These are phyloP conservation scores for Cercospora brassicicola DNA, from an alignment of 2,329 filamentous ascomycete genomes.

Conservation along the genomic window DNA sequence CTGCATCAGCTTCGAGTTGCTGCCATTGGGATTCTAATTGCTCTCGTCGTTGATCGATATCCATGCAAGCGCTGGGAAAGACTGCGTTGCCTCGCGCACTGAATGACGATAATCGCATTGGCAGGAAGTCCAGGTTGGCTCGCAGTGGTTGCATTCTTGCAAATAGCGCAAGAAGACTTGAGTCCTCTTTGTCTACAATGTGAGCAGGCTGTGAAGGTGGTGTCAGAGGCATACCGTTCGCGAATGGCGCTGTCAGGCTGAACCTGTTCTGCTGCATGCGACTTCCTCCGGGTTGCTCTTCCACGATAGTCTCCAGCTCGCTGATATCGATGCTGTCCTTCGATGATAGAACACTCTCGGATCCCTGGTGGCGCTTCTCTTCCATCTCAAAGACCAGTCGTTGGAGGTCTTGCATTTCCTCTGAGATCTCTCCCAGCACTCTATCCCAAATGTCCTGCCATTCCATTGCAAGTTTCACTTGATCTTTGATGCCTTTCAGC, in stretches of 20 bases:
- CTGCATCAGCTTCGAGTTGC: constrained; percentile 85
- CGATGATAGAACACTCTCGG: constrained; percentile 60
- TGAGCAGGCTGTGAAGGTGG: constrained; percentile 40
- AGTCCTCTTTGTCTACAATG: constrained; percentile 69
- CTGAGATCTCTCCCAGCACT: constrained; percentile 88
- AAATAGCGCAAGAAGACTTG: constrained; percentile 83
- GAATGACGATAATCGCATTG: constrained; percentile 89
- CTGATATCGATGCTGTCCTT: constrained; percentile 69
- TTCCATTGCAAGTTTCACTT: constrained; percentile 97
- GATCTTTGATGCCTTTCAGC: constrained; percentile 76
- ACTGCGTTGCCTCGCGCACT: constrained; percentile 71
- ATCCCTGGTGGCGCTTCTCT: constrained; percentile 81
- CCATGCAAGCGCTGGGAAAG: constrained; percentile 88
- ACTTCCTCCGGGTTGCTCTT: constrained; percentile 66
- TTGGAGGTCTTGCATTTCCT: constrained; percentile 77
- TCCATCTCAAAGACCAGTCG: constrained; percentile 96
- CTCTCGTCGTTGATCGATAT: constrained; percentile 73
- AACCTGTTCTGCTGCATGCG: constrained; percentile 61
- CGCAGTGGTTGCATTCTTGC: constrained; percentile 92
- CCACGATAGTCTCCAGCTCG: constrained; percentile 88
- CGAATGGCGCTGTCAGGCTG: constrained; percentile 63
- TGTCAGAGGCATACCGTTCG: constrained; percentile 56
- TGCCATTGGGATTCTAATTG: constrained; percentile 82
- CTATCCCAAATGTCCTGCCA: constrained; percentile 97
- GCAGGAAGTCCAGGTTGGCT: constrained; percentile 90